Percentiles rank a stretch among this genome's conserved stretches.
These are phyloP conservation scores for Curvularia lunata DNA, from an alignment of 2,329 filamentous ascomycete species.

Conservation along the genomic window DNA sequence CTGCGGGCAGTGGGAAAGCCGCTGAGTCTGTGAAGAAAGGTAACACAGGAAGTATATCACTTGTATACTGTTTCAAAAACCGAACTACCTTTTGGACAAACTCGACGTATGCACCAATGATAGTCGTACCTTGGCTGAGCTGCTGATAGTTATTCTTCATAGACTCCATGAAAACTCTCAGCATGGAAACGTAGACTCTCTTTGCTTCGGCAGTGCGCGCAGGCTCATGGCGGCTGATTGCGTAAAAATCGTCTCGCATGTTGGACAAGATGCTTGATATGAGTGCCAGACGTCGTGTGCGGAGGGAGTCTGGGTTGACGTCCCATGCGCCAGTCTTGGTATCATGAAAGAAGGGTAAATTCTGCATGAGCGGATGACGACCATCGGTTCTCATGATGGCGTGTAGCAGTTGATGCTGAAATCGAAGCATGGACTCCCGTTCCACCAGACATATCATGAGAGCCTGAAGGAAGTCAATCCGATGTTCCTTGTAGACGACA, in stretches of 20 bases:
- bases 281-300: constrained; percentile 60
- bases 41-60: constrained; percentile 63
- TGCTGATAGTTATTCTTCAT: constrained; percentile 69
- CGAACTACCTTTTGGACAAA: constrained; percentile 67
- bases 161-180: constrained; percentile 63
- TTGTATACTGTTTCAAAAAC: constrained; percentile 66
- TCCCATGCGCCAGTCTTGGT: constrained; percentile 48
- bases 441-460: constrained; percentile 65
- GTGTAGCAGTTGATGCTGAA: constrained; percentile 64
- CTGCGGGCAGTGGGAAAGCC: constrained; percentile 65
- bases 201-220: constrained; percentile 45
- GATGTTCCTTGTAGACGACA: constrained; percentile 54
- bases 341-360: constrained; percentile 62
- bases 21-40: constrained; percentile 66
- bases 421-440: constrained; percentile 65
- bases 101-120: constrained; percentile 63
- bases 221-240: constrained; percentile 39
- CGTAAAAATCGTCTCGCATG: constrained; percentile 60
- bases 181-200: constrained; percentile 58
- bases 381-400: constrained; percentile 58
- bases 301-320: constrained; percentile 61
- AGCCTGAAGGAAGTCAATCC: constrained; percentile 56
- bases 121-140: constrained; percentile 48
- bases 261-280: constrained; percentile 64
- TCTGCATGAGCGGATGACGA: constrained; percentile 58